Base-by-base conservation (phyloP, 1,284 basidiomycete species). In the Ustilago sp. region DNA sequence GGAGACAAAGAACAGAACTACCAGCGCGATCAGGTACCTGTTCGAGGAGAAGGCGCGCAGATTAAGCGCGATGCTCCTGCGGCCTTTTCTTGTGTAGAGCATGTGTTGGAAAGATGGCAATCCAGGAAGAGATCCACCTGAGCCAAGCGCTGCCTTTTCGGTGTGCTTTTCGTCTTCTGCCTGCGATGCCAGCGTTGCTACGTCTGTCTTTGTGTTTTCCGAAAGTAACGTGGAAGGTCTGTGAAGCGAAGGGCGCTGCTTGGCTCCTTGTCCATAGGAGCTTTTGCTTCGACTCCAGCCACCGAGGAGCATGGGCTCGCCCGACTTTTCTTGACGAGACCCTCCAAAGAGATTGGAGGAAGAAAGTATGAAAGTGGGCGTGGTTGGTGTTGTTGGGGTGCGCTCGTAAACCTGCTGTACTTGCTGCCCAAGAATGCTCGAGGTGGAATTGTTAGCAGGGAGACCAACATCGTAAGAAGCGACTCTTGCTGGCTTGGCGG, bases 221-320 rank as follows among this genome's bases (percentile, higher is more conserved):
- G 69, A 72, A 15, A 66, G 63, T 43, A 72, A 31, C 13, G 38
- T 51, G 12, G 45, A 52, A 35, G 63, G 69, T 2, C 43, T 45
- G 60, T 62, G 43, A 3, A 72, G 63, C 31, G 69, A 72, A 8
- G 69, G 69, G 28, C 64, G 55, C 32, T 59, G 69, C 64, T 72
- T 72, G 11, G 57, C 31, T 2, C 45, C 47, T 41, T 59, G 60
- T 43, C 28, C 43, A 3, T 63, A 59, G 4, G 57, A 43, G 5
- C 38, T n/a, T 12, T 53, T 72, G 59, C 54, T 51, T 5, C 63
- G 59, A 39, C 51, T 63, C 69, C 63, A 72, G 47, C 60, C 69
- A 17, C 63, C 69, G 15, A 66, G 60, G 17, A 66, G 57, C 60
- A 63, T 63, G n/a, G 51, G 57, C n/a, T 62, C 63, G 41, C 56